phyloP scores from a whole-genome alignment of 2,329 filamentous ascomycete genomes.

The Aspergillus oerlinghausenensis region DNA sequence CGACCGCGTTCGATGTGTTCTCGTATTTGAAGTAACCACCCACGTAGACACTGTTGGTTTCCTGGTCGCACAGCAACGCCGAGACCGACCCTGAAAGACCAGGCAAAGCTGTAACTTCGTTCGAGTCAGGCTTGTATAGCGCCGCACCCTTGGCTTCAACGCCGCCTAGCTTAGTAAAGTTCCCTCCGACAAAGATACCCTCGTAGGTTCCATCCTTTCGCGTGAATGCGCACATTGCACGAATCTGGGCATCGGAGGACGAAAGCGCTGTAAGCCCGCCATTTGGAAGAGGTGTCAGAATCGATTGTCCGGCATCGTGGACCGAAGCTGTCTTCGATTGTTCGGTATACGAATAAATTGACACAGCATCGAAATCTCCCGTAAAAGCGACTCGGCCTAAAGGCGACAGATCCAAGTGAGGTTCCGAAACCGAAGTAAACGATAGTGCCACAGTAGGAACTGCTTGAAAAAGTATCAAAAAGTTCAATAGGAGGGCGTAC shows the following conservation, averaged over 20 bases:
- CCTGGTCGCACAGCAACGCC: conserved; percentile 74
- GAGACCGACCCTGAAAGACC: conserved; percentile 80
- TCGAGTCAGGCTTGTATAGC: conserved; percentile 70
- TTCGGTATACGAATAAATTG: conserved; percentile 78
- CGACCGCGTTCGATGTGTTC: conserved; percentile 85
- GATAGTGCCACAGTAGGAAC: conserved; percentile 28
- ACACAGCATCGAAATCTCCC: conserved; percentile 88
- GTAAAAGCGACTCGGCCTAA: conserved; percentile 80
- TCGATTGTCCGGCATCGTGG: conserved; percentile 73
- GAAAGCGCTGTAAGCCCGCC: conserved; percentile 72
- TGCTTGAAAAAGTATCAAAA: conserved; percentile 21
- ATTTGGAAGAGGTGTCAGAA: conserved; percentile 79
- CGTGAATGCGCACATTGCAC: conserved; percentile 79
- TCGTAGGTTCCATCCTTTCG: conserved; percentile 60
- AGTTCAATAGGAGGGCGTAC: conserved; percentile 19
- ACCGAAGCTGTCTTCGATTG: conserved; percentile 61
- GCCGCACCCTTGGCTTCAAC: conserved; percentile 74
- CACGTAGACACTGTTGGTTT: conserved; percentile 76
- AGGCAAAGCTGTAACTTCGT: conserved; percentile 65
- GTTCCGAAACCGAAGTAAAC: conserved; percentile 33
- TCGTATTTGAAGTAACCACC: conserved; percentile 77
- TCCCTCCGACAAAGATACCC: conserved; percentile 84
- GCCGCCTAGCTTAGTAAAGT: conserved; percentile 86
- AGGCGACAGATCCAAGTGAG: conserved; percentile 63
- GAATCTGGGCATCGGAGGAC: conserved; percentile 76